Conservation (phyloP, 192 early-diverging fungal genomes). For the Coemansia sp. region DNA sequence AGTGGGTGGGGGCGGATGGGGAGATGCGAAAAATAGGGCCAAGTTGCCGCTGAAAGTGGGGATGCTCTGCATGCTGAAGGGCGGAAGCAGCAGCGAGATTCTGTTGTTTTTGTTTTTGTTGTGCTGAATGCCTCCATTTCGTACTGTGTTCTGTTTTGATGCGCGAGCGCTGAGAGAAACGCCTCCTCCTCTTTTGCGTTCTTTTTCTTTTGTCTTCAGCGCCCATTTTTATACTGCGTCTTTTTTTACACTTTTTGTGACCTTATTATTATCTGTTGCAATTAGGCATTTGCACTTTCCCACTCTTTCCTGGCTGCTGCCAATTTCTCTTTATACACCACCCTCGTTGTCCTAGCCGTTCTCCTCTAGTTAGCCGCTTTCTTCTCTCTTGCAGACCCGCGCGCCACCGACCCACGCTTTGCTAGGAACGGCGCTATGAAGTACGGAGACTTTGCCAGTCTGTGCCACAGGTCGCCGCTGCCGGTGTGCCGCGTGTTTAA, state of each 20-base stretch:
- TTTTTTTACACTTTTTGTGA: constrained; percentile 8
- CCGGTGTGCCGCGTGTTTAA: constrained; percentile 53
- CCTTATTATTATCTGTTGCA: constrained; percentile 4
- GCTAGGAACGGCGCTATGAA: constrained; percentile 34
- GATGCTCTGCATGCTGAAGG: background rate
- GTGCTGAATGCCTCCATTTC: background rate
- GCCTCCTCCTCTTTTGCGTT: background rate
- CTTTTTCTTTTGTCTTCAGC: constrained; percentile 7
- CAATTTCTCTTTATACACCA: background rate
- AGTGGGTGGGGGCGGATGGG: background rate
- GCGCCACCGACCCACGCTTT: constrained; percentile 6
- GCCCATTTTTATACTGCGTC: constrained; percentile 17
- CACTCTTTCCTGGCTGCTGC: background rate
- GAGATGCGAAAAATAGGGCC: background rate
- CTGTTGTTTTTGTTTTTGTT: constrained; percentile 8
- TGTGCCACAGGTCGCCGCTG: constrained; percentile 52
- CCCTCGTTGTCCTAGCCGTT: background rate
- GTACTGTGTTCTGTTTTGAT: constrained; percentile 11
- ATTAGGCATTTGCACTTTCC: constrained; percentile 14
- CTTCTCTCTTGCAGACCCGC: background rate
- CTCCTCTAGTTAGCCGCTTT: constrained; percentile 8
- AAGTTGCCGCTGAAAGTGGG: background rate
- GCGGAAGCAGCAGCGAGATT: background rate
- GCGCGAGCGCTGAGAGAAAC: background rate
- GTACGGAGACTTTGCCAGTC: constrained; percentile 54